Percentiles rank a stretch among this genome's conserved stretches.
phyloP scores from a whole-genome alignment of 1,284 basidiomycete species.

The Cystobasidiaceae sp. region DNA sequence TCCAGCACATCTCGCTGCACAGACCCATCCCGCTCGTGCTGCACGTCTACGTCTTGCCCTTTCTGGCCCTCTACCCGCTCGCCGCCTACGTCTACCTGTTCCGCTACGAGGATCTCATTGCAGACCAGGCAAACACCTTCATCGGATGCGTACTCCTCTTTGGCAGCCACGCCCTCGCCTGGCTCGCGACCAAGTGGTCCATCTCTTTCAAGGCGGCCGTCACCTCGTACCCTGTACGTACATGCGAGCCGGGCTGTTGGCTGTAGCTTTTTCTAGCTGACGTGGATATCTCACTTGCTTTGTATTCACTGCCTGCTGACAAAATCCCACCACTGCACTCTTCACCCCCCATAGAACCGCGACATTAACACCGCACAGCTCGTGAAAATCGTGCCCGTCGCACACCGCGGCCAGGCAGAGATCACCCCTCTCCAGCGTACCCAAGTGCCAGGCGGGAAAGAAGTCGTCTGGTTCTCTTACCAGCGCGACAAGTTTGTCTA shows the following conservation, averaged over 20 bases:
- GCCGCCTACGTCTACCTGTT: constrained; percentile 74
- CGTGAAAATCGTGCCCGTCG: constrained; percentile 75
- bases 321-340: not conserved
- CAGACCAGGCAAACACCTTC: constrained; percentile 61
- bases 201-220: constrained; percentile 70
- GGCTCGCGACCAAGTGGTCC: constrained; percentile 87
- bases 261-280: constrained; percentile 31
- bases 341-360: constrained; percentile 49
- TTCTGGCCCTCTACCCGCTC: constrained; percentile 47
- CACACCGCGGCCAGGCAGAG: constrained; percentile 84
- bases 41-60: constrained; percentile 47
- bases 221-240: constrained; percentile 58
- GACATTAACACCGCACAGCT: constrained; percentile 67
- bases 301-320: not conserved
- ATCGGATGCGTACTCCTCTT: constrained; percentile 80
- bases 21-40: constrained; percentile 5
- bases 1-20: constrained; percentile 24
- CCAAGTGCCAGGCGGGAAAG: constrained; percentile 49
- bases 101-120: constrained; percentile 38
- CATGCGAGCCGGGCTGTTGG: constrained; percentile 47
- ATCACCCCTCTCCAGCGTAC: constrained; percentile 63
- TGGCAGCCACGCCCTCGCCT: constrained; percentile 84
- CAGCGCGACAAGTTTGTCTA: constrained; percentile 92
- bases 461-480: constrained; percentile 83
- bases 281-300: not conserved